Evolutionary conservation across 495 filamentous ascomycete genomes (phyloP), one percentile per base, ranked within the genome.

Genomic region (Glonium stellatum): DNA sequence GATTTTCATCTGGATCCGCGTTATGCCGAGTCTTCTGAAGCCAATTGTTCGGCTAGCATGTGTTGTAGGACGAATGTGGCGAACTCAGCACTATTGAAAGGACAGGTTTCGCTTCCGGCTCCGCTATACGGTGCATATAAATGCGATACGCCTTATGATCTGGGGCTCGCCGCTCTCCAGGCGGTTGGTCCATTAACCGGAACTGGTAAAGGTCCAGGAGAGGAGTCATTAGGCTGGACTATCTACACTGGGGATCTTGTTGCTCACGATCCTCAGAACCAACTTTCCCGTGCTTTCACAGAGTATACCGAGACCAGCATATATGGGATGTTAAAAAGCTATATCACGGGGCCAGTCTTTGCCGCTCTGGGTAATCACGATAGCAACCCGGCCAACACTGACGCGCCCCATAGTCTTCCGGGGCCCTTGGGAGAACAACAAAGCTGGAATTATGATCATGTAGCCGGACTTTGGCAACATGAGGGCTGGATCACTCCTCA

Each of bases 1-100:
- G 82, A 85, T 59, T 76, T 84, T 46, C 82, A 84, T 62, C 70
- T 85, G 5, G 82, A 85, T 72, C 77, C 82, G 19, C 71, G 82
- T 44, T 84, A 82, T 66, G 67, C 72, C 9, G 78, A 79, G 55
- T 74, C 71, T 5, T 78, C 80, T 0, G 82, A 85, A 61, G 80
- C 79, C 21, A 80, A 83, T 62, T 84, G 82, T 68, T 71, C 78
- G 5, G 65, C 72, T 0, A 67, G 74, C 4, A 61, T 85, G 55
- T 85, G 82, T 67, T 85, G 82, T 58, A 73, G 82, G 48, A 67
- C 52, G n/a, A 76, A 79, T 54, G 70, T 68, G 8, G 63, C 68
- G 48, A 78, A 80, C 58, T 64, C 71, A 1, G 68, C 59, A 12
- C 65, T 61, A 6, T 27, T 67, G 0, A 51, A 60, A 1, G 59